phyloP scores from a whole-genome alignment of 176 grass and related monocot genomes.

The Zea mays region Zm-B73-REFERENCE-NAM-5.0 NC_050099.1:4392001-4392500 shows the following conservation, averaged over 20 bases:
- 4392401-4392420: not conserved
- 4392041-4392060: not conserved
- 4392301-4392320: not conserved
- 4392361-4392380: not conserved
- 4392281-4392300: not conserved
- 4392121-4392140: not conserved
- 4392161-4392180: not conserved
- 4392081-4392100: not conserved
- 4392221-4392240: not conserved
- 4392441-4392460: not conserved
- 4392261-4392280: not conserved
- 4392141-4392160: not conserved
- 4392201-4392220: not conserved
- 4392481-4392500: not conserved
- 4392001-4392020: not conserved
- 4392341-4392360: not conserved
- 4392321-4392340: conserved; percentile 8
- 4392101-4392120: not conserved
- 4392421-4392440: not conserved
- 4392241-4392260: not conserved
- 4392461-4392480: not conserved
- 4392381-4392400: not conserved
- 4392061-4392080: not conserved
- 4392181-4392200: not conserved
- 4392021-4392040: not conserved